Base-by-base conservation (phyloP, 2,329 filamentous ascomycete genomes). In the Plenodomus tracheiphilus region DNA sequence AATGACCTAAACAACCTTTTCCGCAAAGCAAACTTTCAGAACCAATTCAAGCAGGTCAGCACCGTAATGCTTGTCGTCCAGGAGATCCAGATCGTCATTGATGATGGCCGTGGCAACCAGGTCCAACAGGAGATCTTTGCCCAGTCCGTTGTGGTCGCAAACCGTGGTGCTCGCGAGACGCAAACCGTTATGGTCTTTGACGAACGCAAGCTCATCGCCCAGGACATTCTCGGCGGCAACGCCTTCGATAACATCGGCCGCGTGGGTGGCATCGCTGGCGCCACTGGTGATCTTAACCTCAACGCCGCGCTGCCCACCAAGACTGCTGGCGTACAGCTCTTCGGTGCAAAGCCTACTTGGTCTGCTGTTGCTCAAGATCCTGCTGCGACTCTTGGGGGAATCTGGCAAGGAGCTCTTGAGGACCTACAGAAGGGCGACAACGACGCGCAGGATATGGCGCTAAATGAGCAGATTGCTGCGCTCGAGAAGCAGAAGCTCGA, bases 181-280 rank as follows among this genome's bases (percentile, higher is more conserved):
- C 44, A 69, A 39, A 64, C 63, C 25, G 53, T 70, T 43, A 65
- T 66, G 65, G 58, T 70, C 51, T 62, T 67, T 53, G 60, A 64
- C 40, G 41, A 47, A 37, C 46, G 56, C 21, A 61, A 54, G 19
- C 56, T 70, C 34, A 47, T 66, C 39, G 65, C 65, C 18, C 49
- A 56, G 10, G 53, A 70, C 43, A 56, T 69, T 47, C 58, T 69
- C 46, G 44, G 53, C 47, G 41, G 41, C 48, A 48, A 58, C 43
- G 55, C 50, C 30, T 54, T 58, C 43, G 25, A 39, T 11, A 53
- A 46, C 35, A 47, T 56, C 16, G 47, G 46, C 16, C 40, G 45
- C 10, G 49, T 53, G 38, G 49, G 46, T 41, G 57, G 56, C 42
- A 20, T 61, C 42, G 55, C 49, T 4, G 54, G 55, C 28, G 49